These are phyloP conservation scores for Termitomyces sp. DNA, from an alignment of 768 basidiomycete species.

Conservation along the genomic window DNA sequence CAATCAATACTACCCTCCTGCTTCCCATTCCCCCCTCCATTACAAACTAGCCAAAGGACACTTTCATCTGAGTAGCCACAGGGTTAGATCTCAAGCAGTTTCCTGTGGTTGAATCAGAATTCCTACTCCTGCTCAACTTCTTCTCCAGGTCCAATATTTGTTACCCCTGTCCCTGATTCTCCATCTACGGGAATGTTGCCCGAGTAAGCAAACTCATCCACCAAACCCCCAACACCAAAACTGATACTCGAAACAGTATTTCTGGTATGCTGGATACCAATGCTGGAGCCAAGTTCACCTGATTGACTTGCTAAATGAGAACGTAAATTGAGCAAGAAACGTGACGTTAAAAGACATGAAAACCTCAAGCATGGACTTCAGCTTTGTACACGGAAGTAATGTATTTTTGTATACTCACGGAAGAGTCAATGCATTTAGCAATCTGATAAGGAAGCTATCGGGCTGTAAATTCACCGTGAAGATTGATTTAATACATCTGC, in stretches of 20 bases:
- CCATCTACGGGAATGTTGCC: neutral
- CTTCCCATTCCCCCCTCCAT: too few relatives aligned
- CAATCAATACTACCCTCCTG: too few relatives aligned
- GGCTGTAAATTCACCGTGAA: neutral
- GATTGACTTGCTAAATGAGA: neutral
- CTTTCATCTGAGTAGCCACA: neutral
- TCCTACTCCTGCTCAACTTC: neutral
- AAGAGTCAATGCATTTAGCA: constrained; percentile 9
- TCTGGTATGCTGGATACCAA: neutral
- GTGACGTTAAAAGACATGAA: constrained; percentile 12
- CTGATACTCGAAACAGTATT: neutral
- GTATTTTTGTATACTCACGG: constrained; percentile 2
- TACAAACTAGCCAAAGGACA: too few relatives aligned
- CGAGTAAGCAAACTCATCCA: constrained; percentile 5
- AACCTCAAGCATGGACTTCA: neutral
- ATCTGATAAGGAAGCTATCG: constrained; percentile 1
- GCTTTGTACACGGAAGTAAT: neutral
- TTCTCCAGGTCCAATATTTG: neutral
- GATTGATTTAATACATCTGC: neutral
- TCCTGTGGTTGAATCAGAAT: neutral
- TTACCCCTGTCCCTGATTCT: neutral
- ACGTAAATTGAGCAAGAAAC: constrained; percentile 12
- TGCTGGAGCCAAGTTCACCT: neutral
- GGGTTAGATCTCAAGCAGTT: neutral
- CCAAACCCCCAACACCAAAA: constrained; percentile 3